Evolutionary conservation across 2,329 filamentous ascomycete species (phyloP).

Genomic region (Penicillium paneum): DNA sequence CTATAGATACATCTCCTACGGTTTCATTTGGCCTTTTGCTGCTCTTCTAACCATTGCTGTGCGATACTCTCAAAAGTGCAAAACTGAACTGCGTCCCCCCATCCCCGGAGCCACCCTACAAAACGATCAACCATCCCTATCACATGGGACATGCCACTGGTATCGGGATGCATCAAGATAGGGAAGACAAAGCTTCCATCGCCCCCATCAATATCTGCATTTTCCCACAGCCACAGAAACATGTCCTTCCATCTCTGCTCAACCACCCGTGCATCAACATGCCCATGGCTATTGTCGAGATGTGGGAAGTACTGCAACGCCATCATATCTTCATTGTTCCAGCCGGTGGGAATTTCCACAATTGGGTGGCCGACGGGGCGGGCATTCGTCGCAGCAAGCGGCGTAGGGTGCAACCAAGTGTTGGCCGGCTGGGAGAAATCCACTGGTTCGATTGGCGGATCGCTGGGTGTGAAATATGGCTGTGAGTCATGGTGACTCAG

Average conservation of each 20-base stretch:
- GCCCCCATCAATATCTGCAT: conserved; percentile 12
- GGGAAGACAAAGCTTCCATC: neutral
- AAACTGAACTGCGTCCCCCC: neutral
- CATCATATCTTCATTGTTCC: neutral
- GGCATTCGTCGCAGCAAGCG: neutral
- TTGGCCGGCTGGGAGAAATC: neutral
- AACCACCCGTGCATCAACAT: conserved; percentile 53
- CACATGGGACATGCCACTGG: neutral
- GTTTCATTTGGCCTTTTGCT: neutral
- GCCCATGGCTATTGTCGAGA: conserved; percentile 38
- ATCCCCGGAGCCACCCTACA: neutral
- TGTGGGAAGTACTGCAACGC: neutral
- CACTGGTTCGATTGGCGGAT: neutral
- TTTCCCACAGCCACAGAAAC: conserved; percentile 52
- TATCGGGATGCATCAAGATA: neutral
- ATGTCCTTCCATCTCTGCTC: conserved; percentile 59
- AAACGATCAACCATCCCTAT: neutral
- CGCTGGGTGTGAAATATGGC: neutral
- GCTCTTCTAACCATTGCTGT: neutral
- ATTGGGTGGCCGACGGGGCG: neutral
- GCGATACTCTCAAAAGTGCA: neutral
- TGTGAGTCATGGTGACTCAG: neutral
- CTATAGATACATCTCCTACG: neutral
- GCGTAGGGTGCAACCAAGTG: neutral
- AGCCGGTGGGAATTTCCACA: neutral